Base-by-base conservation (phyloP, 805 yeast genomes). In the Kluyveromyces siamensis region DNA sequence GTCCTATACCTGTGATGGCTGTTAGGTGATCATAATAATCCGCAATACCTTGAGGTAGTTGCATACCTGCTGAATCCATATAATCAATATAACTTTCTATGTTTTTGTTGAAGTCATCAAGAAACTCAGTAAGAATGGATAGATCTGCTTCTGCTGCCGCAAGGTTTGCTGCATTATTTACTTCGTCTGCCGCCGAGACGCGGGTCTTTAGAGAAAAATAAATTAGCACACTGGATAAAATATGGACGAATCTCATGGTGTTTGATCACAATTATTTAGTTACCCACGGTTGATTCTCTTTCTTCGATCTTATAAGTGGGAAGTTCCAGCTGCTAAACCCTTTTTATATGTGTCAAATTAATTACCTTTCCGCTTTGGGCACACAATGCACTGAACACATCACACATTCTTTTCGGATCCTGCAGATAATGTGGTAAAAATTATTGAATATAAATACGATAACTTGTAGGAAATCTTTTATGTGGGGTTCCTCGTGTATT, bases 111-210 rank as follows among this genome's bases (percentile, higher is more conserved):
- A 69, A 63, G 52, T 72, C 71, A 11, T 55, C 35, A 14, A 72
- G 37, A 39, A 71, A 67, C 2, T 52, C 63, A 6, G 61, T 51
- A 36, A 71, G 55, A 40, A 70, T 61, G 0, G 60, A 46, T 21
- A 60, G 47, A 51, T 70, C 71, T 8, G 60, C 57, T 16, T 52
- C 50, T 3, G 70, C 61, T 2, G 75, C 75, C 13, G 57, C 49
- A 2, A 51, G 43, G 11, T 58, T 52, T 48, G 68, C 68, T 30
- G 40, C 18, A 18, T 27, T 17, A 30, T 30, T 30, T 10, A 11
- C 35, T 2, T 11, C 7, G 14, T 13, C 14, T 36, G 19, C 40
- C 25, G 40, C 25, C 8, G 40, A 38, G 4, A n/a, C 6, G 25
- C 14, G 2, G 13, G 7, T 2, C 14, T 4, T 13, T 30, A 30